Evolutionary conservation across 1,284 basidiomycete genomes (phyloP).

Genomic region (Caloboletus firmus): DNA sequence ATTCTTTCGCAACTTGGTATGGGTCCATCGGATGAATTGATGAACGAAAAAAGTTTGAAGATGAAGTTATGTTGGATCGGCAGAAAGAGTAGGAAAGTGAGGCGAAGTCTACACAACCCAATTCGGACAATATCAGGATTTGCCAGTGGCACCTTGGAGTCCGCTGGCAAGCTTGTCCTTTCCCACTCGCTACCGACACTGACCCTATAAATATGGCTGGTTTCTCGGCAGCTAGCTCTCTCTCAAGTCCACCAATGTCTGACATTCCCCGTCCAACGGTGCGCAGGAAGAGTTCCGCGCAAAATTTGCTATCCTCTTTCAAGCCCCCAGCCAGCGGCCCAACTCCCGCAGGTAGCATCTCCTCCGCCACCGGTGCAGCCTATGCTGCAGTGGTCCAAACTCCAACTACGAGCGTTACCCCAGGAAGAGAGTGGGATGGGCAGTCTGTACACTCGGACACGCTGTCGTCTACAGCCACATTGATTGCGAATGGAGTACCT

Average conservation of each 20-base stretch:
- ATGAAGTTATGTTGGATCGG: background rate
- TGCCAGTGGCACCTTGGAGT: background rate
- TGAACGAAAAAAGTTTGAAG: conserved; percentile 9
- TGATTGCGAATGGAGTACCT: conserved; percentile 35
- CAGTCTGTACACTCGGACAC: conserved; percentile 60
- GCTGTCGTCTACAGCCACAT: conserved; percentile 35
- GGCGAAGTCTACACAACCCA: conserved; percentile 13
- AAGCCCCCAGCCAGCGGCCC: conserved; percentile 41
- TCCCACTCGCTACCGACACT: conserved; percentile 2
- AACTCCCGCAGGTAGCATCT: conserved; percentile 33
- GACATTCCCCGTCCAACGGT: conserved; percentile 53
- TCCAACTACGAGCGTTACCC: conserved; percentile 44
- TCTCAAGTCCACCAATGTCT: conserved; percentile 29
- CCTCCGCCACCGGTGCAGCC: conserved; percentile 36
- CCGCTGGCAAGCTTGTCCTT: background rate
- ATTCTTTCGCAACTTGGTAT: conserved; percentile 61
- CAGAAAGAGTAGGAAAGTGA: conserved; percentile 1
- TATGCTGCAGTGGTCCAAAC: conserved; percentile 36
- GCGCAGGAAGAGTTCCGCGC: conserved; percentile 81
- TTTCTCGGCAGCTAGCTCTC: conserved; percentile 14
- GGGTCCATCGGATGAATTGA: conserved; percentile 65
- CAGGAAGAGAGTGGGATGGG: conserved; percentile 66
- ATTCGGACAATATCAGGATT: conserved; percentile 15
- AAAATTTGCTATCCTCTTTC: conserved; percentile 78
- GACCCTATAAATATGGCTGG: conserved; percentile 14